A percentile compares a stretch with the other conserved stretches of the same genome.
Conservation (phyloP, 2,329 filamentous ascomycete genomes). For the Aspergillus versicolor region DNA sequence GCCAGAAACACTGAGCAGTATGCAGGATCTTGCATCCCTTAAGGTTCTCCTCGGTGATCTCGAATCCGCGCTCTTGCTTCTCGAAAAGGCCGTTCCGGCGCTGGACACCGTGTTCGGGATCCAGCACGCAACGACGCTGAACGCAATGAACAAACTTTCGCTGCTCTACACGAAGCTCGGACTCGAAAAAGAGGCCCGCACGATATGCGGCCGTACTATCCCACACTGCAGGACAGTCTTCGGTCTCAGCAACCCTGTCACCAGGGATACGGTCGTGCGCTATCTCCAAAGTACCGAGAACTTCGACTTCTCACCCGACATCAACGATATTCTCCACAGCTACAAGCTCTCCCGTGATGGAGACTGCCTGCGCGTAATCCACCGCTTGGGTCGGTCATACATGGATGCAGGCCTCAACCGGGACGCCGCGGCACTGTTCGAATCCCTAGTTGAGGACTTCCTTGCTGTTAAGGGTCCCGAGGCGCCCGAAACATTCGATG, state of each 20-base stretch:
- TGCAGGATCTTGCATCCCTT: slow-evolving; percentile 30
- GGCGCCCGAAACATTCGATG: slow-evolving; percentile 29
- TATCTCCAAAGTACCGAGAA: slow-evolving; percentile 28
- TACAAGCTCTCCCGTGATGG: slow-evolving; percentile 25
- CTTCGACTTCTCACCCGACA: slow-evolving; percentile 30
- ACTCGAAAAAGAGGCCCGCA: slow-evolving; percentile 26
- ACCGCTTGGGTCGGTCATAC: slow-evolving; percentile 27
- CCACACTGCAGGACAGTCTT: slow-evolving; percentile 28
- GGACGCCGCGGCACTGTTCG: slow-evolving; percentile 28
- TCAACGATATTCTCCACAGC: slow-evolving; percentile 27
- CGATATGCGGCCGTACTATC: slow-evolving; percentile 23
- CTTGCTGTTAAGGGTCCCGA: slow-evolving; percentile 24
- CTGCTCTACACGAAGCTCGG: slow-evolving; percentile 31
- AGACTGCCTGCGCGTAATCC: slow-evolving; percentile 28
- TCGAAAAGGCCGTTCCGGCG: slow-evolving; percentile 30
- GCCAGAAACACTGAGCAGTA: slow-evolving; percentile 31
- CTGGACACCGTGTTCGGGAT: slow-evolving; percentile 31
- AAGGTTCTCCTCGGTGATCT: slow-evolving; percentile 28
- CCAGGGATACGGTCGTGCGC: slow-evolving; percentile 24
- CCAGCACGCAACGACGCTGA: slow-evolving; percentile 29
- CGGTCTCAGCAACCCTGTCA: slow-evolving; percentile 24
- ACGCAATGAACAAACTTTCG: slow-evolving; percentile 31
- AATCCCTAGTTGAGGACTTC: slow-evolving; percentile 28
- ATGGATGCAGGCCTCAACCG: slow-evolving; percentile 30
- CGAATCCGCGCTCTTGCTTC: slow-evolving; percentile 27